These are phyloP conservation scores for Stachybotrys chlorohalonatus DNA, from an alignment of 2,329 filamentous ascomycete species.

Conservation along the genomic window DNA sequence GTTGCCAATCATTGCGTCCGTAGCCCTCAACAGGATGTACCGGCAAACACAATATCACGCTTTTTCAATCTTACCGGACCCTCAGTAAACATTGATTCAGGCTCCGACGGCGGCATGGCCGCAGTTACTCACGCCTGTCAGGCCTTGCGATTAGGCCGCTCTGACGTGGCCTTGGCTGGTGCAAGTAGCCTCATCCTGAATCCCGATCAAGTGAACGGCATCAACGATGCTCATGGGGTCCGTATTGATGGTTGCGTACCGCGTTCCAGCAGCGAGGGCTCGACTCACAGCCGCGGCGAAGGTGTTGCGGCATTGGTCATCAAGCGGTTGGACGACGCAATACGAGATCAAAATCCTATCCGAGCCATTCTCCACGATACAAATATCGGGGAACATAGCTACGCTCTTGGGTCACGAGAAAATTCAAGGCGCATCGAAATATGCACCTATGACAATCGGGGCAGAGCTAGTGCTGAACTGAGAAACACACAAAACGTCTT, in stretches of 20 bases:
- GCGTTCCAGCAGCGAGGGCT: conserved; percentile 19
- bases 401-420: conserved; percentile 17
- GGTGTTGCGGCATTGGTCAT: conserved; percentile 43
- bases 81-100: conserved; percentile 40
- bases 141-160: conserved; percentile 34
- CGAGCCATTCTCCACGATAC: conserved; percentile 19
- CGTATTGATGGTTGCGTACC: conserved; percentile 38
- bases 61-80: conserved; percentile 44
- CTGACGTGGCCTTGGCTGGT: conserved; percentile 31
- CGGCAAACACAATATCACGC: conserved; percentile 42
- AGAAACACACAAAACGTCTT: conserved; percentile 3
- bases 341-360: conserved; percentile 37
- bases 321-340: conserved; percentile 44
- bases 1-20: conserved; percentile 21
- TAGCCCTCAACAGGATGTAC: conserved; percentile 26
- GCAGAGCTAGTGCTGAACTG: conserved; percentile 30
- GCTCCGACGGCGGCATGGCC: conserved; percentile 37
- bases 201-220: neutral
- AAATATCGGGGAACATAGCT: conserved; percentile 25
- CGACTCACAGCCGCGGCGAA: conserved; percentile 51
- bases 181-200: conserved; percentile 28
- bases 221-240: conserved; percentile 14
- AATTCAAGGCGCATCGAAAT: conserved; percentile 34
- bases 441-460: conserved; percentile 41
- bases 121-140: conserved; percentile 40